A percentile compares a stretch with the other conserved stretches of the same genome.
Evolutionary conservation across 768 basidiomycete genomes (phyloP).

Genomic region (Gymnopilus junonius): DNA sequence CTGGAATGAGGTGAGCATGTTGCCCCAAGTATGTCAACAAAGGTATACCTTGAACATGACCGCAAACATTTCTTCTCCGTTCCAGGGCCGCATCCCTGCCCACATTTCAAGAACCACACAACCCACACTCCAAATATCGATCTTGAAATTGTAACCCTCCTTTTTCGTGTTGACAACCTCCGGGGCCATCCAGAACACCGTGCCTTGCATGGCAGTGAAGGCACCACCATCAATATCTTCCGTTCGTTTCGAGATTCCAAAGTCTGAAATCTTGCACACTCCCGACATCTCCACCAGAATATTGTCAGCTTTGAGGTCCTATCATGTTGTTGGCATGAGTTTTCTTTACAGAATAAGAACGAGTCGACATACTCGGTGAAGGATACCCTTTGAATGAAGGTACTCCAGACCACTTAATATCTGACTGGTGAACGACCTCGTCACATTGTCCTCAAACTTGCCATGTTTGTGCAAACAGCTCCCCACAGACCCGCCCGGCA

Average conservation of each 20-base stretch:
- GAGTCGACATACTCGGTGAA: conserved; percentile 74
- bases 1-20: conserved; percentile 40
- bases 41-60: conserved; percentile 90
- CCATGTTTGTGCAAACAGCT: conserved; percentile 90
- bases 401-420: conserved; percentile 93
- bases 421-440: conserved; percentile 91
- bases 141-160: conserved; percentile 94
- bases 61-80: conserved; percentile 83
- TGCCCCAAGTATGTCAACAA: background rate
- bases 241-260: conserved; percentile 96
- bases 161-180: conserved; percentile 89
- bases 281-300: conserved; percentile 94
- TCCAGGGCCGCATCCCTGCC: conserved; percentile 96
- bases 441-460: conserved; percentile 90
- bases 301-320: conserved; percentile 99
- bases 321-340: conserved; percentile 8
- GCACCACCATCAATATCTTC: conserved; percentile 86
- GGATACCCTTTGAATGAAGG: conserved; percentile 88
- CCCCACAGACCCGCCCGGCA: conserved; percentile 95
- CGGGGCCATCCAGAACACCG: conserved; percentile 99
- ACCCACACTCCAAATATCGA: conserved; percentile 98
- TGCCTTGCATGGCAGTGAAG: conserved; percentile 94
- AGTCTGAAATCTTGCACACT: conserved; percentile 96
- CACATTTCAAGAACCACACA: conserved; percentile 99
- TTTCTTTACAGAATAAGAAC: background rate